These are phyloP conservation scores for Cercophora newfieldiana DNA, from an alignment of 495 filamentous ascomycete genomes.

Conservation along the genomic window DNA sequence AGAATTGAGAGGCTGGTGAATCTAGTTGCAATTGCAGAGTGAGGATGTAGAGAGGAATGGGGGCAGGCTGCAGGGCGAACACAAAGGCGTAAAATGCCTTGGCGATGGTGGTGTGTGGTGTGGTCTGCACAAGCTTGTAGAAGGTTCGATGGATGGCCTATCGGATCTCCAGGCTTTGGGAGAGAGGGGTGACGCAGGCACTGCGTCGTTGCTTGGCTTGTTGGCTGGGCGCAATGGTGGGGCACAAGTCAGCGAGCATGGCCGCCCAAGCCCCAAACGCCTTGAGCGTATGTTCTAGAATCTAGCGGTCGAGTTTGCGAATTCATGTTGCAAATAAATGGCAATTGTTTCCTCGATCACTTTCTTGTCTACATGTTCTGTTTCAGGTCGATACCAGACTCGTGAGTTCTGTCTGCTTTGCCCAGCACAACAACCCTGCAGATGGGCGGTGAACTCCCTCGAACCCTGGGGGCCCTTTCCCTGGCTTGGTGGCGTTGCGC, in stretches of 20 bases:
- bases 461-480: not conserved
- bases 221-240: not conserved
- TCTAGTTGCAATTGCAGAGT: slow-evolving; percentile 7
- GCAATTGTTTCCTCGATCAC: not conserved
- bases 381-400: not conserved
- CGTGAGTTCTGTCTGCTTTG: not conserved
- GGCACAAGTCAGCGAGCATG: too few species aligned
- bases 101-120: slow-evolving; percentile 20
- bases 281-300: slow-evolving; percentile 15
- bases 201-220: slow-evolving; percentile 17
- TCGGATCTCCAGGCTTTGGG: slow-evolving; percentile 23
- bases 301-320: not conserved
- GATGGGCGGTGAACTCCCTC: slow-evolving; percentile 14
- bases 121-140: slow-evolving; percentile 28
- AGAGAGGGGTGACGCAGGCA: slow-evolving; percentile 30
- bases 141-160: slow-evolving; percentile 37
- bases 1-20: not conserved
- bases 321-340: not conserved
- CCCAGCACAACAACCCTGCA: slow-evolving; percentile 8
- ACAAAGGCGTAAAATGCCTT: slow-evolving; percentile 25
- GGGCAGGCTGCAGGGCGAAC: not conserved
- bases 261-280: not conserved
- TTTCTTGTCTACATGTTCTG: not conserved
- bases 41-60: not conserved
- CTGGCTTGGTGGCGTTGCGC: slow-evolving; percentile 10